These are phyloP conservation scores for Millerago galiae DNA, from an alignment of 805 yeast genomes.

Conservation along the genomic window DNA sequence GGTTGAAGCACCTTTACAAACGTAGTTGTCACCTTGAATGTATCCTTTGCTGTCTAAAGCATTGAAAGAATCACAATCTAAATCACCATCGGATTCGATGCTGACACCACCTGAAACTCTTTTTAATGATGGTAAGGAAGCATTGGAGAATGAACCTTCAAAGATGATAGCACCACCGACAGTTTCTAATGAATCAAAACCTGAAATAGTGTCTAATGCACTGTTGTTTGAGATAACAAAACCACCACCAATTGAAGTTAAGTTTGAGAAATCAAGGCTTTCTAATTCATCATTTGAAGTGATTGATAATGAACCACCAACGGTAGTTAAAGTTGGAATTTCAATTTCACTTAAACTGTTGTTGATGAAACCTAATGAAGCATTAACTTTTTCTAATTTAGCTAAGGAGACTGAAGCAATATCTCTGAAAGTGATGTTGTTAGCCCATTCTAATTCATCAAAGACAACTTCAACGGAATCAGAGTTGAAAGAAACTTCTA, in stretches of 20 bases:
- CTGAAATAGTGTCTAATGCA: conserved; percentile 54
- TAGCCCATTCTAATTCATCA: conserved; percentile 73
- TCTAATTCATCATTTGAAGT: conserved; percentile 68
- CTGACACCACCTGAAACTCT: conserved; percentile 90
- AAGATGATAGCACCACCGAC: conserved; percentile 87
- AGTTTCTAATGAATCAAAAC: conserved; percentile 65
- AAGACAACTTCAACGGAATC: conserved; percentile 63
- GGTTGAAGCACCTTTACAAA: conserved; percentile 58
- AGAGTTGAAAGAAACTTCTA: conserved; percentile 84
- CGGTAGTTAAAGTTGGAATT: conserved; percentile 44
- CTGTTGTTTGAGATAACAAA: conserved; percentile 85
- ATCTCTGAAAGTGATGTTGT: conserved; percentile 80
- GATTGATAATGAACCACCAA: conserved; percentile 81
- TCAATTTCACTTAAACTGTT: conserved; percentile 56
- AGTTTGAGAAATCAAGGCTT: conserved; percentile 58
- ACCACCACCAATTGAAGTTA: conserved; percentile 86
- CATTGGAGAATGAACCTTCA: conserved; percentile 74
- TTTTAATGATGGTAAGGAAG: conserved; percentile 64
- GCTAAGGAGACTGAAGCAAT: conserved; percentile 67
- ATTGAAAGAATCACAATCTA: conserved; percentile 77
- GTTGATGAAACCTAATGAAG: conserved; percentile 75
- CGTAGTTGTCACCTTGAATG: conserved; percentile 86
- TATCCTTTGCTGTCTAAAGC: conserved; percentile 67
- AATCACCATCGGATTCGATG: conserved; percentile 69
- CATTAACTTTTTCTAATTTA: conserved; percentile 65